Conservation (phyloP, 306 rosid species). For the Corylus americana region DNA sequence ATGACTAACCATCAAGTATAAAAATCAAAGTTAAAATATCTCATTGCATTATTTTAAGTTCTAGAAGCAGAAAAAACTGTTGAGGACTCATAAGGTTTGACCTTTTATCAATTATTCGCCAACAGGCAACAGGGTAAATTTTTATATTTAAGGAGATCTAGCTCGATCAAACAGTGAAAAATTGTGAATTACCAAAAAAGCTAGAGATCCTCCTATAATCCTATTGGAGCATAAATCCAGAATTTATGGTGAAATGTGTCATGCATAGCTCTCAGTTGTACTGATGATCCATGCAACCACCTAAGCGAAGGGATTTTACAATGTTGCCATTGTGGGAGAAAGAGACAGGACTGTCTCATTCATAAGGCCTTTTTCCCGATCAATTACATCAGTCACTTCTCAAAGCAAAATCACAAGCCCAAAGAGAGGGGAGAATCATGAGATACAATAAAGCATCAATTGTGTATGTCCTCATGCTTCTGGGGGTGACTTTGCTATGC, state of each 20-base stretch:
- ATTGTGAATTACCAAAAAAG: no score
- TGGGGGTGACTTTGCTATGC: conserved; percentile 15
- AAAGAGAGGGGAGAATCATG: conserved; percentile 1
- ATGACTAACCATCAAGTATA: no score
- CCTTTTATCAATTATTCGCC: no score
- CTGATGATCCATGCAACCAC: not conserved
- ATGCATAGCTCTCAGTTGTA: not conserved
- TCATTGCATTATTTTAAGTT: no score
- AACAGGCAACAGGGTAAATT: no score
- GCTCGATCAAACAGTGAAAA: no score
- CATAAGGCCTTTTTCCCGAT: not conserved
- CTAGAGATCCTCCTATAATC: no score
- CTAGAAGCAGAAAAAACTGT: no score
- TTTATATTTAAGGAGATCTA: no score
- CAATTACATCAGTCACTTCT: not conserved
- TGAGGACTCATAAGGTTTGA: no score
- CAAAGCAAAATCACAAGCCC: not conserved
- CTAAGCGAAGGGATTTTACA: not conserved
- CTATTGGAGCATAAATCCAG: not conserved
- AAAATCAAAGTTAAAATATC: no score
- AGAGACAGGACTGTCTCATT: not conserved
- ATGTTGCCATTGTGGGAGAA: not conserved
- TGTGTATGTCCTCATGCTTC: conserved; percentile 1
- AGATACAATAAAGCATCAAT: conserved; percentile 14
- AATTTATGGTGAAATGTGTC: not conserved